Evolutionary conservation across 1,284 basidiomycete species (phyloP).

Genomic region (Cutaneotrichosporon sp.): DNA sequence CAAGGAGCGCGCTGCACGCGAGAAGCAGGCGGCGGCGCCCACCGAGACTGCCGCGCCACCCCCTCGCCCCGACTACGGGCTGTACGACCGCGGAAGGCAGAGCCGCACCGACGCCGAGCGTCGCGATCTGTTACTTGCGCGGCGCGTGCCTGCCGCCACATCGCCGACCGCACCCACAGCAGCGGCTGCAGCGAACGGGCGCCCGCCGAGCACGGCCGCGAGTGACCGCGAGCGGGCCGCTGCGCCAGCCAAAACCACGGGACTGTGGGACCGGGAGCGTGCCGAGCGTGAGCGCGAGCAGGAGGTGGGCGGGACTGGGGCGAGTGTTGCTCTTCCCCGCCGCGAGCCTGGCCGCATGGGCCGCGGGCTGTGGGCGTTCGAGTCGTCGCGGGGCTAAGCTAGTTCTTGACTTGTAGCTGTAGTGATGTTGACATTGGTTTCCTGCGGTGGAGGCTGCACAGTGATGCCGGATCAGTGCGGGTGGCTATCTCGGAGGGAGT

Average conservation of each 20-base stretch:
- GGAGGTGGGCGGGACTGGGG: constrained; percentile 16
- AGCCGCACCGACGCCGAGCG: constrained; percentile 35
- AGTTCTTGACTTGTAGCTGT: constrained; percentile 2
- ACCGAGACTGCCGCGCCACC: background rate
- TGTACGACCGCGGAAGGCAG: constrained; percentile 11
- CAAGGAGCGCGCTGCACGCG: constrained; percentile 21
- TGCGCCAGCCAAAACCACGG: background rate
- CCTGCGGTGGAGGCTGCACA: background rate
- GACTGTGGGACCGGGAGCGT: constrained; percentile 7
- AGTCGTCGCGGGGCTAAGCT: constrained; percentile 22
- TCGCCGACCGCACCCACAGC: constrained; percentile 37
- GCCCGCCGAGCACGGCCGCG: background rate
- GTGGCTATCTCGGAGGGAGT: background rate
- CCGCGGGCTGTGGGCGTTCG: constrained; percentile 42
- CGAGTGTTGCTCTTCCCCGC: constrained; percentile 31
- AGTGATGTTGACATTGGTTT: constrained; percentile 3
- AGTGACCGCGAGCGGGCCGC: background rate
- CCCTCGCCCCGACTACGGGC: constrained; percentile 9
- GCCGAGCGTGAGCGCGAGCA: constrained; percentile 13
- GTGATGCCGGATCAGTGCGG: too few species aligned
- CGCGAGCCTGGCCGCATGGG: constrained; percentile 31
- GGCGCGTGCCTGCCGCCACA: constrained; percentile 27
- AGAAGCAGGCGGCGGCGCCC: background rate
- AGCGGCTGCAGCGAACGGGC: constrained; percentile 7
- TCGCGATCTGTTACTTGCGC: constrained; percentile 35